phyloP scores from a whole-genome alignment of 495 filamentous ascomycete species.

The Entonaema liquescens region DNA sequence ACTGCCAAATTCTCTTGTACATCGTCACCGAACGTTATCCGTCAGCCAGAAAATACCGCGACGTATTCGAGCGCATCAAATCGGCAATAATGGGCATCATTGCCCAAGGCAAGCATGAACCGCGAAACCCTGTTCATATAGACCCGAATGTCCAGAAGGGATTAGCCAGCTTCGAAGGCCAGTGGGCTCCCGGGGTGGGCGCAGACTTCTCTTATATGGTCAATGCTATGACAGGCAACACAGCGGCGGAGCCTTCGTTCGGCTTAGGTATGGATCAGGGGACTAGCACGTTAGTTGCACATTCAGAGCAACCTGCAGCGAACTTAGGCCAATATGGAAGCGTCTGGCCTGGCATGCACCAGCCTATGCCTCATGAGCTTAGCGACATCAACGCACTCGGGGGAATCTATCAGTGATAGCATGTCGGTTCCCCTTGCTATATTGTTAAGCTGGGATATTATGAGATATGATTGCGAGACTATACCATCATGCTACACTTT shows the following conservation, averaged over 20 bases:
- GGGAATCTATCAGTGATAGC: slow-evolving; percentile 25
- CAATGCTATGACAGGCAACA: slow-evolving; percentile 42
- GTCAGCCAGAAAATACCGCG: slow-evolving; percentile 63
- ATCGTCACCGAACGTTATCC: slow-evolving; percentile 63
- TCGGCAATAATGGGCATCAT: slow-evolving; percentile 42
- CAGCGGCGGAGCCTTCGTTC: slow-evolving; percentile 19
- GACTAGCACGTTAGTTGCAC: slow-evolving; percentile 8
- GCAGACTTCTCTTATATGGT: slow-evolving; percentile 44
- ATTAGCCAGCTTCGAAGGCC: slow-evolving; percentile 32
- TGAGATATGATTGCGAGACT: not conserved
- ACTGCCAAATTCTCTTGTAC: slow-evolving; percentile 63
- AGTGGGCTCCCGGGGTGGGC: slow-evolving; percentile 33
- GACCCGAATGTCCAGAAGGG: slow-evolving; percentile 40
- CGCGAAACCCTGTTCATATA: slow-evolving; percentile 42
- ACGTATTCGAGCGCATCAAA: slow-evolving; percentile 59
- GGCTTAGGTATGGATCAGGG: slow-evolving; percentile 16
- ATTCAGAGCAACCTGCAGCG: slow-evolving; percentile 19
- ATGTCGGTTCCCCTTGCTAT: not conserved
- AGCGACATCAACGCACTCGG: slow-evolving; percentile 22
- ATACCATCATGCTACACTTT: slow-evolving; percentile 14
- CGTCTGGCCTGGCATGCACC: slow-evolving; percentile 30
- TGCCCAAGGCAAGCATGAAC: slow-evolving; percentile 45
- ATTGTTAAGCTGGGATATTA: not conserved
- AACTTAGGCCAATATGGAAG: slow-evolving; percentile 24
- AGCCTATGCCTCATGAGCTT: slow-evolving; percentile 20